phyloP scores from a whole-genome alignment of 164 flowering plant species.

The Tetracentron sinense region DNA sequence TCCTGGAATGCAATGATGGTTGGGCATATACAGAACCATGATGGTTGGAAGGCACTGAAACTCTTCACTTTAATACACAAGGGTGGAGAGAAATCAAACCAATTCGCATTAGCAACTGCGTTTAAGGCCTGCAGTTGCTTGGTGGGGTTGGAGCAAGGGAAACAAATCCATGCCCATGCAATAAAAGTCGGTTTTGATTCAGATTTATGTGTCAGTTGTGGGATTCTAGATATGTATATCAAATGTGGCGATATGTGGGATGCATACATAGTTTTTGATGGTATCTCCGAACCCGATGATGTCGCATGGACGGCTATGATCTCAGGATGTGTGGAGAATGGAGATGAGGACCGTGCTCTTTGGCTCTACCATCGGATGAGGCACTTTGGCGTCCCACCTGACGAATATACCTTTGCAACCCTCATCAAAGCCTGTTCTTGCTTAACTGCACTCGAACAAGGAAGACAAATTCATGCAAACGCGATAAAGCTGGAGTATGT shows the following conservation, averaged over 20 bases:
- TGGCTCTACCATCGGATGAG: slow-evolving; percentile 40
- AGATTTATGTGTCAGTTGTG: slow-evolving; percentile 42
- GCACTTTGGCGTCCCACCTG: slow-evolving; percentile 37
- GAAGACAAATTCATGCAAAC: slow-evolving; percentile 54
- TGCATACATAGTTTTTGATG: slow-evolving; percentile 34
- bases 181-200: slow-evolving; percentile 34
- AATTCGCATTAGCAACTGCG: slow-evolving; percentile 44
- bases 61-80: slow-evolving; percentile 31
- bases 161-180: slow-evolving; percentile 43
- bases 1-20: slow-evolving; percentile 55
- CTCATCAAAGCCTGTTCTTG: slow-evolving; percentile 57
- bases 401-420: slow-evolving; percentile 48
- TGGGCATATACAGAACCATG: slow-evolving; percentile 35
- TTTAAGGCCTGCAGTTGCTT: slow-evolving; percentile 43
- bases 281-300: slow-evolving; percentile 38
- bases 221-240: slow-evolving; percentile 49
- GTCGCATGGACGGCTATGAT: slow-evolving; percentile 64
- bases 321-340: slow-evolving; percentile 52
- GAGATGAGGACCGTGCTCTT: slow-evolving; percentile 43
- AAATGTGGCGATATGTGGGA: slow-evolving; percentile 44
- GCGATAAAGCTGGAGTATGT: slow-evolving; percentile 36
- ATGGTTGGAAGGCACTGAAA: slow-evolving; percentile 36
- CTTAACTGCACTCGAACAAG: slow-evolving; percentile 44
- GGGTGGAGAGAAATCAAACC: slow-evolving; percentile 32
- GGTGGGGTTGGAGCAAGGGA: slow-evolving; percentile 35